Conservation (phyloP, 164 flowering plant species). For the Berberis thunbergii region DNA sequence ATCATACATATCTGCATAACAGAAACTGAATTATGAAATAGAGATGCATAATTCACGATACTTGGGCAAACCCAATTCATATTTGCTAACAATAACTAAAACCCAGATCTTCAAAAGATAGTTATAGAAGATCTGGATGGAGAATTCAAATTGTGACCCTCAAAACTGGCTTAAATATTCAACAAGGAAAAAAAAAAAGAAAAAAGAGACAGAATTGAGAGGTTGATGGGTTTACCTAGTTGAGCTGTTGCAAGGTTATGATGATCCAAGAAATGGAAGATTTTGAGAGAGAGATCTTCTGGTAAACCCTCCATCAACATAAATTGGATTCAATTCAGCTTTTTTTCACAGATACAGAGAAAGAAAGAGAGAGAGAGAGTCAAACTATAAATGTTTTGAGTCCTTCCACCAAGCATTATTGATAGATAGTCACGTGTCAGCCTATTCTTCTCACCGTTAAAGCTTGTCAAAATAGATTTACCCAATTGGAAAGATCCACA, state of each 20-base stretch:
- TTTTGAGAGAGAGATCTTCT: conserved; percentile 38
- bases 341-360: too few species aligned
- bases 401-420: too few species aligned
- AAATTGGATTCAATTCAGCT: not conserved
- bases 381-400: too few species aligned
- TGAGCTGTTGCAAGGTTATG: conserved; percentile 54
- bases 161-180: too few species aligned
- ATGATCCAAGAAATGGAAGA: conserved; percentile 55
- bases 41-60: not conserved
- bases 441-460: too few species aligned
- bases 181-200: not conserved
- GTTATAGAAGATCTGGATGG: not conserved
- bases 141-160: not conserved
- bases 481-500: too few species aligned
- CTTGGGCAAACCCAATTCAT: not conserved
- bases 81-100: not conserved
- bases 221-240: conserved; percentile 33
- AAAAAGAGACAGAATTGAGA: not conserved
- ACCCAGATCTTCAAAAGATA: not conserved
- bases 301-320: conserved; percentile 26
- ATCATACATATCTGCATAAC: too few species aligned
- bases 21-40: not conserved
- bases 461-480: too few species aligned
- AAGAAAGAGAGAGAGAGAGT: too few species aligned
- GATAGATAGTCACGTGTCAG: too few species aligned